These are phyloP conservation scores for Clitocybe nebularis DNA, from an alignment of 1,284 basidiomycete genomes.

Conservation along the genomic window DNA sequence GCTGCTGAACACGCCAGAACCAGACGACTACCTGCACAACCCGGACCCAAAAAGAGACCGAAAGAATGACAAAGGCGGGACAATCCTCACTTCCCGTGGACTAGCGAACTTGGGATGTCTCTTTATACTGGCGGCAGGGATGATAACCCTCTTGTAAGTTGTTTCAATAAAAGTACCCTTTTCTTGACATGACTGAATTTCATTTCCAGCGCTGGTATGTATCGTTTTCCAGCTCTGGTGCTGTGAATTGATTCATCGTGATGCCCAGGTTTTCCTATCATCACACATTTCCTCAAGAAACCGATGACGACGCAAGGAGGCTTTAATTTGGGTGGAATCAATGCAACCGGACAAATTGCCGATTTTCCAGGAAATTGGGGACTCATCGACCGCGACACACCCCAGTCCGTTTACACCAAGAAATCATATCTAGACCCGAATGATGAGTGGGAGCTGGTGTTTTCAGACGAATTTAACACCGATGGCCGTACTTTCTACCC, in stretches of 20 bases:
- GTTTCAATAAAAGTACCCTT: too few relatives aligned
- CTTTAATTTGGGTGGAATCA: constrained; percentile 75
- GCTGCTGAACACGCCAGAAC: constrained; percentile 28
- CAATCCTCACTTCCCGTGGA: constrained; percentile 46
- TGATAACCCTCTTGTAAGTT: constrained; percentile 54
- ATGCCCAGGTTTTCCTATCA: constrained; percentile 31
- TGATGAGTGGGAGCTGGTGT: constrained; percentile 53
- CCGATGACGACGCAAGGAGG: constrained; percentile 40
- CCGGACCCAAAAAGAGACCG: constrained; percentile 34
- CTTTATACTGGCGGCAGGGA: constrained; percentile 39
- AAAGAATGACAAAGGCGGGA: constrained; percentile 28
- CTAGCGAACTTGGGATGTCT: constrained; percentile 67
- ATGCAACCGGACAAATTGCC: constrained; percentile 64
- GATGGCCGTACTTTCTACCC: constrained; percentile 70
- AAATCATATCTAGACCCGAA: constrained; percentile 41
- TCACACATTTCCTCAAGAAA: constrained; percentile 28
- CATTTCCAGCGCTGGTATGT: background rate
- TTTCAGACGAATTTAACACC: constrained; percentile 74
- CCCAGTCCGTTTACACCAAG: constrained; percentile 45
- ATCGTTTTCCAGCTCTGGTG: constrained; percentile 26
- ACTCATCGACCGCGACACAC: constrained; percentile 68
- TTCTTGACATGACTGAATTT: background rate
- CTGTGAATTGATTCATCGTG: constrained; percentile 3
- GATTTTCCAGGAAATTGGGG: constrained; percentile 51
- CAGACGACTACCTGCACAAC: constrained; percentile 44